These are phyloP conservation scores for Didymosphaeria variabile DNA, from an alignment of 2,329 filamentous ascomycete species.

Conservation along the genomic window DNA sequence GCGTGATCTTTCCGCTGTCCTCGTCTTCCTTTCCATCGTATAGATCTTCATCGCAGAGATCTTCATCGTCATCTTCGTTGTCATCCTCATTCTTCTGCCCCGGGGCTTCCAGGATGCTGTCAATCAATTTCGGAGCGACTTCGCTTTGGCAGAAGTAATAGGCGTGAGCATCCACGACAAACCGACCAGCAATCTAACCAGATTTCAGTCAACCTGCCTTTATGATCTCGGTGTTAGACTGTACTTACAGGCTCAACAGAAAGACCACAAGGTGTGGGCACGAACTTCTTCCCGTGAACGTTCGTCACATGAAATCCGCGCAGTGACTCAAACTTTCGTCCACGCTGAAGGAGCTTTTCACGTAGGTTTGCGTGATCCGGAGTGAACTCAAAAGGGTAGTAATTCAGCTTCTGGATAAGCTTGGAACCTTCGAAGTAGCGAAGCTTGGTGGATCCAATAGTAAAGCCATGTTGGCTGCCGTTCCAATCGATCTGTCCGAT, in stretches of 20 bases:
- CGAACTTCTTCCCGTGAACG: not conserved
- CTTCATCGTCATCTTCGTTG: not conserved
- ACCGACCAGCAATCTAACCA: constrained; percentile 5
- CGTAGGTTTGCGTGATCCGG: not conserved
- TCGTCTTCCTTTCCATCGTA: not conserved
- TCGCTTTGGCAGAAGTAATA: constrained; percentile 9
- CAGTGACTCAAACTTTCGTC: constrained; percentile 2
- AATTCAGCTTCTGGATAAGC: not conserved
- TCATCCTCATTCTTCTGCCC: not conserved
- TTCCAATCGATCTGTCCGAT: constrained; percentile 11
- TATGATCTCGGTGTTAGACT: not conserved
- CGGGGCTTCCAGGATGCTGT: not conserved
- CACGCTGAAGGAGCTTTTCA: constrained; percentile 1
- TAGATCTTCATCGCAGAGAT: not conserved
- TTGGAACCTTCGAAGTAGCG: not conserved
- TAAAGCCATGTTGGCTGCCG: not conserved
- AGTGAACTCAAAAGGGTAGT: constrained; percentile 9
- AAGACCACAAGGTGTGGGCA: not conserved
- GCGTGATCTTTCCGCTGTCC: not conserved
- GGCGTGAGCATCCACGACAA: constrained; percentile 12
- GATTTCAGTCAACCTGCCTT: not conserved
- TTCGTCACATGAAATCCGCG: constrained; percentile 11
- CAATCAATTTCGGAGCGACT: not conserved
- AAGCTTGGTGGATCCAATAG: not conserved
- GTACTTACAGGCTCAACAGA: not conserved